Base-by-base conservation (phyloP, 306 rosid species). In the Trifolium dubium region DNA sequence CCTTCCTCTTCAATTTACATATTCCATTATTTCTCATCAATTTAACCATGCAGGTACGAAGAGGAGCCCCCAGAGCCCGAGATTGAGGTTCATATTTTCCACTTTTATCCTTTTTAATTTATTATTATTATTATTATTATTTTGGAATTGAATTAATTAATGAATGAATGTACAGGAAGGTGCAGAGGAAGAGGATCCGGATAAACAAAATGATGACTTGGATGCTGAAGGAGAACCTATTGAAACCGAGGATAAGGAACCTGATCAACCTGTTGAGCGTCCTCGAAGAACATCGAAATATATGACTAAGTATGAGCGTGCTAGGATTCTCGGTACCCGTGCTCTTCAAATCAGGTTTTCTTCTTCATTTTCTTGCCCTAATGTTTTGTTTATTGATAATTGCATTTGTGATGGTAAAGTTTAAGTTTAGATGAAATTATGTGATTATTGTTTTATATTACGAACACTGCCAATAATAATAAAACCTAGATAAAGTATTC, bases 221-320 rank as follows among this genome's bases (percentile, higher is more conserved):
- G 53, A 83, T 46, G 92, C 83, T 28, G 96, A 91, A 0, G 92
- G 85, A 31, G 97, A 94, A 1, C 80, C 89, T 0, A 2, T 91
- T 69, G 98, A 89, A 51, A 53, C 78, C 3, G 91, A 86, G 79
- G 92, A 86, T 0, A 87, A 80, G 85, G 96, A 80, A 70, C 88
- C 80, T 11, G 77, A 58, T 60, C 85, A 62, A 6, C 84, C 86
- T 0, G 75, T 62, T 8, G 90, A 84, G 15, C 84, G 93, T 11
- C 89, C 90, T 13, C 86, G 97, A 37, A 94, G 85, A 67, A 94
- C 98, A 10, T 87, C 96, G 0, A 94, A 91, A 28, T 92, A 75
- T 77, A 94, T 94, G 97, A 91, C 98, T 3, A 94, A 94, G 68
- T 94, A 91, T 64, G 98, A 94, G 75, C 96, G 96, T 10, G 97